These are phyloP conservation scores for Parietichytrium sp. DNA, from an alignment of 108 stramenopile species.

Conservation along the genomic window DNA sequence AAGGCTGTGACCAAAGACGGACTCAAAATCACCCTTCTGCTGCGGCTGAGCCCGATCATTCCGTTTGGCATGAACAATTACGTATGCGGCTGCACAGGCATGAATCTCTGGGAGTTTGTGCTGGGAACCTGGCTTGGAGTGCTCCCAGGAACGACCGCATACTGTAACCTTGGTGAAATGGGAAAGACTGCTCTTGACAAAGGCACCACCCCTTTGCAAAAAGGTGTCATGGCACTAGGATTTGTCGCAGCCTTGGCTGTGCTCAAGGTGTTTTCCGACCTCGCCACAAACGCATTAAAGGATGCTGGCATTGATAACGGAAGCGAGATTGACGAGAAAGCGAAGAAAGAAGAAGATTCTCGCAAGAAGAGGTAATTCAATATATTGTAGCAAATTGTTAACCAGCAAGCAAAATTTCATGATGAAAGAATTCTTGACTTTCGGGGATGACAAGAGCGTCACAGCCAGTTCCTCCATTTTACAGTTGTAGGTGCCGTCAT, in stretches of 20 bases:
- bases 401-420: no score
- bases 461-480: no score
- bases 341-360: no score
- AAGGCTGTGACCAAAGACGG: neutral
- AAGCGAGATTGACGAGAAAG: neutral
- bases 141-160: slow-evolving; percentile 18
- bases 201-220: slow-evolving; percentile 34
- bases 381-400: no score
- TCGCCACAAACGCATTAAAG: slow-evolving; percentile 15
- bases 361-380: no score
- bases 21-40: slow-evolving; percentile 3
- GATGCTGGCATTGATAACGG: slow-evolving; percentile 18
- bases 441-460: no score
- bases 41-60: neutral
- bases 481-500: no score
- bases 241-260: slow-evolving; percentile 1
- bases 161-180: slow-evolving; percentile 13
- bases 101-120: slow-evolving; percentile 34
- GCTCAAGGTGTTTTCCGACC: neutral
- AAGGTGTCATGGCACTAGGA: slow-evolving; percentile 27
- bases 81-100: slow-evolving; percentile 1
- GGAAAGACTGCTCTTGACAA: slow-evolving; percentile 35
- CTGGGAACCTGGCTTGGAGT: slow-evolving; percentile 36
- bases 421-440: no score
- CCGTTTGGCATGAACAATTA: slow-evolving; percentile 39